Percentiles rank a stretch among this genome's conserved stretches.
phyloP scores from a whole-genome alignment of 768 basidiomycete species.

The Dacryopinax spathularia region DNA sequence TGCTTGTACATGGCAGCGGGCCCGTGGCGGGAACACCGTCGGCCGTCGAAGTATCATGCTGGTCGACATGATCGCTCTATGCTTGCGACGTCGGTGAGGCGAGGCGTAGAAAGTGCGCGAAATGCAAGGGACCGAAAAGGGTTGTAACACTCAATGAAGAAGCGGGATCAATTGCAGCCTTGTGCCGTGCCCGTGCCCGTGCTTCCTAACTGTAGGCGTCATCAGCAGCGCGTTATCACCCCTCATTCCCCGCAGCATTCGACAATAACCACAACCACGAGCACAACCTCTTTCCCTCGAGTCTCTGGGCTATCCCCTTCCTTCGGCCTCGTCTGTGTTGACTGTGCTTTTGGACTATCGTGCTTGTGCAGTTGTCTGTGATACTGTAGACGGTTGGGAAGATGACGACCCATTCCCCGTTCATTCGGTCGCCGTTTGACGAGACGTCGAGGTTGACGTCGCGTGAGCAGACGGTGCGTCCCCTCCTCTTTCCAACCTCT shows the following conservation, averaged over 20 bases:
- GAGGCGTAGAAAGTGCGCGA: not conserved
- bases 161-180: not conserved
- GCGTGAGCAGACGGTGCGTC: conserved; percentile 11
- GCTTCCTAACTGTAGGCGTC: too few relatives aligned
- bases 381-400: too few relatives aligned
- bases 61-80: too few relatives aligned
- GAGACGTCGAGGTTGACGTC: conserved; percentile 3
- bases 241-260: not conserved
- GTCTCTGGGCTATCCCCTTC: not conserved
- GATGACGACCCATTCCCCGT: conserved; percentile 11
- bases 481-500: not conserved
- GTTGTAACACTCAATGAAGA: not conserved
- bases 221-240: conserved; percentile 2
- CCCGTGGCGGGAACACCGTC: not conserved
- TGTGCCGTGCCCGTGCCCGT: not conserved
- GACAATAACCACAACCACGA: too few relatives aligned
- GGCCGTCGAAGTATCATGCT: not conserved
- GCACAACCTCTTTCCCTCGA: not conserved
- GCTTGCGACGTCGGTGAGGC: too few relatives aligned
- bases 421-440: conserved; percentile 11
- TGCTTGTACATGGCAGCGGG: too few relatives aligned
- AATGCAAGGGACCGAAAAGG: not conserved
- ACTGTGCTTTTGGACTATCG: not conserved
- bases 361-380: not conserved
- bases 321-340: not conserved